A percentile compares a stretch with the other conserved stretches of the same genome.
Conservation (phyloP, 2,329 filamentous ascomycete species). For the Emericellopsis atlantica region DNA sequence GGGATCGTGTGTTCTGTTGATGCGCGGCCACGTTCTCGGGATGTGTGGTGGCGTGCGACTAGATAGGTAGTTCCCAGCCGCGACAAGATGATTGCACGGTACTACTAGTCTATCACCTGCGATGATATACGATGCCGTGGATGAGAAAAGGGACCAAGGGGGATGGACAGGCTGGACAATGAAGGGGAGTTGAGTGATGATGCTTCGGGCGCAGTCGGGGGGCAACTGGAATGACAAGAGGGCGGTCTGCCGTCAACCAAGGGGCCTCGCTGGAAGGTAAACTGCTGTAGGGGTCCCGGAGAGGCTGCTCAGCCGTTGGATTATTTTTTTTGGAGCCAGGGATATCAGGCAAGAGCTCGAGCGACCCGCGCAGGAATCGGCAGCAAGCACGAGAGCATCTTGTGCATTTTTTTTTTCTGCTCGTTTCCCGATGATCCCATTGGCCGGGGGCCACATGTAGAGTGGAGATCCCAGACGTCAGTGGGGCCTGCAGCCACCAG, state of each 20-base stretch:
- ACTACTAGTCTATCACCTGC: background rate
- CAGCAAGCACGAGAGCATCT: background rate
- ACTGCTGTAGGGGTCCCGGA: background rate
- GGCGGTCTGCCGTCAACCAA: background rate
- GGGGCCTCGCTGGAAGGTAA: background rate
- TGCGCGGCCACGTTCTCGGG: background rate
- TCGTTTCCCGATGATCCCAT: background rate
- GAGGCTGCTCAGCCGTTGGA: background rate
- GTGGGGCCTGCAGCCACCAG: background rate
- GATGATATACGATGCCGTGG: background rate
- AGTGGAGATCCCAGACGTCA: background rate
- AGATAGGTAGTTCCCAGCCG: too few species aligned
- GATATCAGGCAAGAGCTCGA: background rate
- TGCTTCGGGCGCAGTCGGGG: background rate
- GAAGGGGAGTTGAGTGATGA: background rate
- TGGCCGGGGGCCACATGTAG: background rate
- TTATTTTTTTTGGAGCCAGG: too few species aligned
- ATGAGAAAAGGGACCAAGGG: background rate
- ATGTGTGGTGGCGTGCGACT: background rate
- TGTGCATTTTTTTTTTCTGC: background rate
- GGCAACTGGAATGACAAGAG: background rate
- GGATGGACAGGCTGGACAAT: background rate
- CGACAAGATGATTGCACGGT: background rate
- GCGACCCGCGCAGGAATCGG: background rate
- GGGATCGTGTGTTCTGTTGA: background rate